Base-by-base conservation (phyloP, 116 monocot genomes). In the Trichopus zeylanicus region DNA sequence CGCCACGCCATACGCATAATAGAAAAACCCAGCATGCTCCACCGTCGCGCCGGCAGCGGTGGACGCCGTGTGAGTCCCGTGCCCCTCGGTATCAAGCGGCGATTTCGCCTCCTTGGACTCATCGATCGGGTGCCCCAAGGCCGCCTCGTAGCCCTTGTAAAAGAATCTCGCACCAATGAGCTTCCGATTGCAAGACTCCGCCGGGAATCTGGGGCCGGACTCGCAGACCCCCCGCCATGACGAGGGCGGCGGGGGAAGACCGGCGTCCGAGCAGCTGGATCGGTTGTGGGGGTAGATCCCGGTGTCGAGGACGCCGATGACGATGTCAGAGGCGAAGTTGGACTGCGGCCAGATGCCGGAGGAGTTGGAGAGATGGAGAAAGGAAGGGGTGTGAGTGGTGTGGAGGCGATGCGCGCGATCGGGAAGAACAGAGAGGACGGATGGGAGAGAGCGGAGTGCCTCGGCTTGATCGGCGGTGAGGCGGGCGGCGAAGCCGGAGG, bases 61-160 rank as follows among this genome's bases (percentile, higher is more conserved):
- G 37, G 98, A 88, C 21, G 98, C 65, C 19, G 88, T 92, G 63
- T 98, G 98, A 29, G 75, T 82, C 8, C 92, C 91, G 53, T 98
- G 98, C 2, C 92, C 98, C 42, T 91, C 85, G 10, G 85, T 88
- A 59, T 98, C 98, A 9, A 85, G 65, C 6, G 98, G 85, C 0
- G 98, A 98, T 63, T 64, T 77, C 35, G 82, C 85, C 56, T 97
- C 91, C 46, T 29, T 30, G 22, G 85, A 49, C 60, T 77, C 91
- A 42, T 91, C 70, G 21, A 91, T 78, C 19, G 79, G 68, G 8
- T 26, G 37, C 0, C 84, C 85, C 16, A 55, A 31, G 4, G 64
- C 67, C 10, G 88, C 64, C 73, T 85, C 85, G 64, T 91, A 88
- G 10, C 98, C 98, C 33, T 73, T 75, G 61, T 56, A 70, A 78